Percentiles rank a stretch among this genome's conserved stretches.
Evolutionary conservation across 441 rosid genomes (phyloP).

Genomic region (Adansonia madagascariensis): DNA sequence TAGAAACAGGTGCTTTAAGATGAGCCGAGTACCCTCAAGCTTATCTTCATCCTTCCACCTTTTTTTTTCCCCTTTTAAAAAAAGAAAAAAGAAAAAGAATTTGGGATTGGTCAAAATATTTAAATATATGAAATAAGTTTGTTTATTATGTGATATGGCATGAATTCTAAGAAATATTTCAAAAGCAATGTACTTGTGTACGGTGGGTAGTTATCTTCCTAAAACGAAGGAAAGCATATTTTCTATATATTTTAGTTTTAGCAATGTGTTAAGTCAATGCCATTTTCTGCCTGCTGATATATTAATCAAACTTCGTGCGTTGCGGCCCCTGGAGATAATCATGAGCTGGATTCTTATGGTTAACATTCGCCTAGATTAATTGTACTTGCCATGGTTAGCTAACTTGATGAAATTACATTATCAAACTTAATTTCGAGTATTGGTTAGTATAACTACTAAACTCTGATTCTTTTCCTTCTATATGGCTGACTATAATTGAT

Average conservation of each 20-base stretch:
- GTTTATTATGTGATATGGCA: background rate
- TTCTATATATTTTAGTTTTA: background rate
- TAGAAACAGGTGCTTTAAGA: background rate
- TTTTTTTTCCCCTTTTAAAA: background rate
- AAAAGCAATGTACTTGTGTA: background rate
- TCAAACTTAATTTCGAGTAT: background rate
- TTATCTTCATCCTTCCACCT: background rate
- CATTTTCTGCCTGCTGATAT: background rate
- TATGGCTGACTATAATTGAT: background rate
- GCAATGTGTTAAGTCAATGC: constrained; percentile 9
- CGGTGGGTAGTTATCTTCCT: background rate
- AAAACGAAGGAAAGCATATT: background rate
- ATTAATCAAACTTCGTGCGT: background rate
- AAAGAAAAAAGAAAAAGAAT: too few species aligned
- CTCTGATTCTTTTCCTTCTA: background rate
- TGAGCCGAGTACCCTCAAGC: background rate
- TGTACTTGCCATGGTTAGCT: background rate
- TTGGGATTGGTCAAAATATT: background rate
- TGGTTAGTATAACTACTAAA: background rate
- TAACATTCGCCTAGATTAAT: background rate
- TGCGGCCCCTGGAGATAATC: background rate
- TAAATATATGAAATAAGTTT: background rate
- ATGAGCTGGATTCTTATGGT: background rate
- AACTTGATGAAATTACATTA: background rate
- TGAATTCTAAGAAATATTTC: background rate